These are phyloP conservation scores for Termitomyces sp. DNA, from an alignment of 768 basidiomycete species.

Conservation along the genomic window DNA sequence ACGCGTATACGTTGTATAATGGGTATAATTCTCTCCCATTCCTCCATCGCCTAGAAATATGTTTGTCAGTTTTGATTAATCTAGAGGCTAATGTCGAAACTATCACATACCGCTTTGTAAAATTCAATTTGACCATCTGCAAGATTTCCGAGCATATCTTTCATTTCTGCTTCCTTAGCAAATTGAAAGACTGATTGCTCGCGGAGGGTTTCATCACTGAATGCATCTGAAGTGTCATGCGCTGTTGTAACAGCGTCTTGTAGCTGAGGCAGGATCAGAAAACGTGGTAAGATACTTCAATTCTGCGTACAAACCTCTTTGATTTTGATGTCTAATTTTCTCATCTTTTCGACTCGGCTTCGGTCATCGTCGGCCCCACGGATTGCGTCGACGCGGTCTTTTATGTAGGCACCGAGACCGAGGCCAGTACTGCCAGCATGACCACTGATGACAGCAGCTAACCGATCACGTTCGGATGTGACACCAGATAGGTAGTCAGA, in stretches of 20 bases:
- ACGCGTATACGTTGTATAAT: constrained; percentile 92
- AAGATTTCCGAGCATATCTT: constrained; percentile 84
- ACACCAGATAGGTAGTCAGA: constrained; percentile 94
- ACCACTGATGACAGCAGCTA: constrained; percentile 87
- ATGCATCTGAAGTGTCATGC: constrained; percentile 94
- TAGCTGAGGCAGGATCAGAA: constrained; percentile 45
- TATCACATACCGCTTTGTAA: constrained; percentile 62
- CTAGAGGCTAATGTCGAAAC: constrained; percentile 24
- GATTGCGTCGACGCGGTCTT: constrained; percentile 88
- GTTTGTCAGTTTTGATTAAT: background rate
- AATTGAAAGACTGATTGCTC: constrained; percentile 91
- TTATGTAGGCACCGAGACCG: constrained; percentile 84
- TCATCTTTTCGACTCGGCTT: constrained; percentile 89
- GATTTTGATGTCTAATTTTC: constrained; percentile 88
- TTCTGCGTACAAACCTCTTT: constrained; percentile 67
- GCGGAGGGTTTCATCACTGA: constrained; percentile 90
- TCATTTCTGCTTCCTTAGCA: constrained; percentile 95
- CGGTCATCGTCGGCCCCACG: constrained; percentile 93
- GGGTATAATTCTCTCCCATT: constrained; percentile 95
- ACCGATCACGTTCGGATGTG: constrained; percentile 86
- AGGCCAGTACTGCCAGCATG: constrained; percentile 82
- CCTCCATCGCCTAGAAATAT: constrained; percentile 79
- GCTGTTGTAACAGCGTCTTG: constrained; percentile 96
- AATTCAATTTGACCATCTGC: constrained; percentile 96
- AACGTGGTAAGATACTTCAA: background rate